Percentiles rank a stretch among this genome's conserved stretches.
These are phyloP conservation scores for Alternaria rosae DNA, from an alignment of 2,329 filamentous ascomycete genomes.

Conservation along the genomic window DNA sequence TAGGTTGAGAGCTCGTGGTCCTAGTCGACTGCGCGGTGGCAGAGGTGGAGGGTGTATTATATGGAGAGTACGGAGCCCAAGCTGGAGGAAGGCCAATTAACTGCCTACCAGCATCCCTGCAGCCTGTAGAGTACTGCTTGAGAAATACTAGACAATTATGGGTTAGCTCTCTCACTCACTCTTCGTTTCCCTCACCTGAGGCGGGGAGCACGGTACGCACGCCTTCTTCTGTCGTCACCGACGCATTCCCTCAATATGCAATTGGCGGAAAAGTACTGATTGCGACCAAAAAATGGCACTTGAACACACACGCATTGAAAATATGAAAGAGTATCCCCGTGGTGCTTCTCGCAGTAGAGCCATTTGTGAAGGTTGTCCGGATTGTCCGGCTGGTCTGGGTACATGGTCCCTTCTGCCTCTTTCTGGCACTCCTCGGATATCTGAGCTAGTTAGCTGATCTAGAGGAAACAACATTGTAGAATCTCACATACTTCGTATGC, in stretches of 20 bases:
- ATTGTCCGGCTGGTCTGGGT: background rate
- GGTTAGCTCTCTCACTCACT: slow-evolving; percentile 5
- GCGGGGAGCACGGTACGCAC: background rate
- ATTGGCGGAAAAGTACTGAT: slow-evolving; percentile 7
- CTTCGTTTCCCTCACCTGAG: background rate
- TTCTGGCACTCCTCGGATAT: slow-evolving; percentile 8
- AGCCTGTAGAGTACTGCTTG: background rate
- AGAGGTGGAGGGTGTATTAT: background rate
- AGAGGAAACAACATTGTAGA: background rate
- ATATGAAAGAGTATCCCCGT: background rate
- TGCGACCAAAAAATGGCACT: slow-evolving; percentile 2
- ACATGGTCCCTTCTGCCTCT: background rate
- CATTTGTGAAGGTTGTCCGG: background rate
- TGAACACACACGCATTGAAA: slow-evolving; percentile 11
- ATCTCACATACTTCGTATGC: background rate
- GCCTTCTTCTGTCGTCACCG: slow-evolving; percentile 1
- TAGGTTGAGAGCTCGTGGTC: background rate
- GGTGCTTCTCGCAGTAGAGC: background rate
- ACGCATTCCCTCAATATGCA: slow-evolving; percentile 15
- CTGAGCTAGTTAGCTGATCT: slow-evolving; percentile 4
- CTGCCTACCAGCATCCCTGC: background rate
- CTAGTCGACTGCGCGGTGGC: background rate
- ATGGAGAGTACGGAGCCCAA: slow-evolving; percentile 10
- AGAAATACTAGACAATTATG: slow-evolving; percentile 9
- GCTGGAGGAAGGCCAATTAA: slow-evolving; percentile 8